These are phyloP conservation scores for Triticum dicoccoides DNA, from an alignment of 176 grass and related monocot genomes.

Conservation along the genomic window DNA sequence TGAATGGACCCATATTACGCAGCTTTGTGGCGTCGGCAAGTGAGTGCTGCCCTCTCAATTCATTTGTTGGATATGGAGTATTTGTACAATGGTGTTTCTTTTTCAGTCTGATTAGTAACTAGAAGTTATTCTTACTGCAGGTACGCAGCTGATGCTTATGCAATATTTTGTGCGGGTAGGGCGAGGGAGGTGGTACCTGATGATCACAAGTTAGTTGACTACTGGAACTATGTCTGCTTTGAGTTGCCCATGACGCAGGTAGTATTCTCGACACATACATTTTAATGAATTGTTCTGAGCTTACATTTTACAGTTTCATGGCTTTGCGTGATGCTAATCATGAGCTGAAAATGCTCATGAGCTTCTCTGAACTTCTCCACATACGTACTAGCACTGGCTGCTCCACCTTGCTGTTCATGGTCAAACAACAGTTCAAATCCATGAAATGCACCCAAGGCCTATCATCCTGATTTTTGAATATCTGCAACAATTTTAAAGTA, in stretches of 20 bases:
- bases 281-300: neutral
- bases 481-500: too few species aligned
- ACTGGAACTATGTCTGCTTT: too few species aligned
- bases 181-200: too few species aligned
- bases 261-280: neutral
- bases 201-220: too few species aligned
- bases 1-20: conserved; percentile 63
- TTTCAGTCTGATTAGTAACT: too few species aligned
- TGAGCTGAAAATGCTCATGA: neutral
- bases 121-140: too few species aligned
- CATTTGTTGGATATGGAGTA: too few species aligned
- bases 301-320: neutral
- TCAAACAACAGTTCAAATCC: neutral
- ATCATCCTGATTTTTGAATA: too few species aligned
- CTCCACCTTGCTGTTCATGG: neutral
- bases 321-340: conserved; percentile 4
- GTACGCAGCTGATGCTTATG: too few species aligned
- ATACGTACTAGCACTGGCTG: neutral
- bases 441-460: neutral
- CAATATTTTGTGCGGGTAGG: too few species aligned
- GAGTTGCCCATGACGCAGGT: too few species aligned
- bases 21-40: conserved; percentile 79
- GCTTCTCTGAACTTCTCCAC: neutral
- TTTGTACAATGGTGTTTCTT: too few species aligned
- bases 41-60: conserved; percentile 24